Percentiles rank a stretch among this genome's conserved stretches.
Evolutionary conservation across 176 grass and related monocot species (phyloP).

Genomic region (Panicum miliaceum): DNA sequence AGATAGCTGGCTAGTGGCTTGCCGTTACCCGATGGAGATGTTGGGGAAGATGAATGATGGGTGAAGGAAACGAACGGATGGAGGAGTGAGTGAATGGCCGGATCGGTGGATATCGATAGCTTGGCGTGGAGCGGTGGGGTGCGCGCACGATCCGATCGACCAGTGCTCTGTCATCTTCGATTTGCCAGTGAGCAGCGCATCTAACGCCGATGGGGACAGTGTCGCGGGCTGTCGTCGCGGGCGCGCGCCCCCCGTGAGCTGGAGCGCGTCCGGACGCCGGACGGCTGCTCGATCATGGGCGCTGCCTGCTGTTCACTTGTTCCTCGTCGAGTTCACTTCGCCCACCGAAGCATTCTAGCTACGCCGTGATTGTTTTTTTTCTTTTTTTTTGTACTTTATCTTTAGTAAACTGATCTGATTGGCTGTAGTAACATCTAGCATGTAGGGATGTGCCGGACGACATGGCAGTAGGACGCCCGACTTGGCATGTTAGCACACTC

Average conservation of each 20-base stretch:
- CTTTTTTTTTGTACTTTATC: neutral
- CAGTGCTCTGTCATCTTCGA: constrained; percentile 25
- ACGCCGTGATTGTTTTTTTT: neutral
- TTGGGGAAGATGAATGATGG: neutral
- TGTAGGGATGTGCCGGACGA: neutral
- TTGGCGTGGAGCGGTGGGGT: constrained; percentile 21
- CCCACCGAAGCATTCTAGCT: neutral
- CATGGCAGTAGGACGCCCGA: neutral
- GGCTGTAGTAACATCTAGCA: no score
- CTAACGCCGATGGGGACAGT: constrained; percentile 39
- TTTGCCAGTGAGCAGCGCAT: constrained; percentile 41
- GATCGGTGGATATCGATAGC: neutral
- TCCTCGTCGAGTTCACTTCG: neutral
- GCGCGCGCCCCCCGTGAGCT: neutral
- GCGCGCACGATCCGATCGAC: constrained; percentile 14
- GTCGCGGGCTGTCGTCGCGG: constrained; percentile 10
- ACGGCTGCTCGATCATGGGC: neutral
- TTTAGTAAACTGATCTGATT: neutral
- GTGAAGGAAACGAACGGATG: neutral
- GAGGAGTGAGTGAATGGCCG: neutral
- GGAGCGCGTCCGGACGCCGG: neutral
- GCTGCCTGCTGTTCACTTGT: neutral
- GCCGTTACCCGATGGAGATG: neutral
- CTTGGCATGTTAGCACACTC: neutral
- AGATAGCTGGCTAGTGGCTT: neutral